phyloP scores from a whole-genome alignment of 83 land plant genomes.

The Thuja plicata region DNA sequence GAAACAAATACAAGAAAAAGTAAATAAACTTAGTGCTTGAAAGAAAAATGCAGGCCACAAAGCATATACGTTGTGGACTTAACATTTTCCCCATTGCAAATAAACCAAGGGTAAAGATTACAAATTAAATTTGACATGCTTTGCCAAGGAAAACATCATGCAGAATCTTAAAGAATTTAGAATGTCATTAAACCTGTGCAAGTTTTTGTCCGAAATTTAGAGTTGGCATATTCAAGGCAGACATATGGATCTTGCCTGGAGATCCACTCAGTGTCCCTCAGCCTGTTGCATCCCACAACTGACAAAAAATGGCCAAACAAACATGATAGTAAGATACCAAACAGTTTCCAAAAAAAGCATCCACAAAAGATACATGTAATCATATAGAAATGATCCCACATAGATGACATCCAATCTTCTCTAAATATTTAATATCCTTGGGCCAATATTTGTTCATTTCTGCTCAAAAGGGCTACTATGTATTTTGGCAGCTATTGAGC shows the following conservation, averaged over 20 bases:
- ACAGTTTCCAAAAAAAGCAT: background rate
- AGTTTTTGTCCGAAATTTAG: constrained; percentile 67
- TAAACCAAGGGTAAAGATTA: background rate
- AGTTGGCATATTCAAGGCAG: constrained; percentile 71
- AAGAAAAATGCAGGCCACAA: background rate
- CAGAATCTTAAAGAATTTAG: background rate
- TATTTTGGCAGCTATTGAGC: background rate
- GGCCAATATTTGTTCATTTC: background rate
- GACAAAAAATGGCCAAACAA: constrained; percentile 6
- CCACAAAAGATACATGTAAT: background rate
- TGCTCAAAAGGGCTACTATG: background rate
- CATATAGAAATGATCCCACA: background rate
- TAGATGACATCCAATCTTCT: background rate
- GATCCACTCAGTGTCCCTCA: constrained; percentile 89
- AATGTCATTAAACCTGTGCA: constrained; percentile 56
- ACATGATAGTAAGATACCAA: background rate
- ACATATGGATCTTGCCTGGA: constrained; percentile 91
- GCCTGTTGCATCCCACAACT: constrained; percentile 80
- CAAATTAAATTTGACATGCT: background rate
- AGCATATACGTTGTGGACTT: background rate
- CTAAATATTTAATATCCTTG: background rate
- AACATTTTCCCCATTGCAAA: background rate
- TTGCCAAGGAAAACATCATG: background rate
- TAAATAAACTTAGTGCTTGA: background rate
- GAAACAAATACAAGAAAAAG: background rate